Base-by-base conservation (phyloP, 257 asterid genomes). In the Solanum clarkiae region DNA sequence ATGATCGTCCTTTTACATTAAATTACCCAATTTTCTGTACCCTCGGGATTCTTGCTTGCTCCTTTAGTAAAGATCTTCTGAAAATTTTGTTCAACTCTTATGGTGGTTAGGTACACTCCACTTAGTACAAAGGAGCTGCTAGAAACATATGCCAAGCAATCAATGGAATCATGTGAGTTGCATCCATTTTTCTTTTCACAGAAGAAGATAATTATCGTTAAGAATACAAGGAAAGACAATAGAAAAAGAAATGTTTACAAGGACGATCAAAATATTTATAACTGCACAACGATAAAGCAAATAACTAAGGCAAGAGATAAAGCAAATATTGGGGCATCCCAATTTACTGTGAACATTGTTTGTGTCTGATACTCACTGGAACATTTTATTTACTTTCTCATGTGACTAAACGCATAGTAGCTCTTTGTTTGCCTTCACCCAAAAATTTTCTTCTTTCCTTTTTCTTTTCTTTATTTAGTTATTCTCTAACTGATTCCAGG, bases 51-150 rank as follows among this genome's bases (percentile, higher is more conserved):
- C 70, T 40, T 56, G 29, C 70, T 26, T 42, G 49, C 42, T 42
- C 8, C 24, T 71, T 72, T 71, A 59, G 69, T 56, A 47, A 80
- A 57, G 15, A 77, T 69, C 83, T 87, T 47, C 84, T 84, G 49
- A 71, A 68, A 84, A 40, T 1, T 51, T 12, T 49, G 59, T 44
- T 69, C 63, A 72, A 84, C 71, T 82, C 88, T 51, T 85, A 54
- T 91, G 80, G 84, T 89, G 89, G 85, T 80, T 86, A 96, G 99
- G 90, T 96, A 93, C 84, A 93, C 97, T 68, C 99, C 97, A 69
- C 94, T 96, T 65, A 89, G 89, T 88, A 93, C 99, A 77, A 86
- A 86, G 89, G 99, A 96, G 91, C 93, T 96, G 75, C 88, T 96
- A 84, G 98, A 96, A 90, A 85, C 91, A 44, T 94, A 88, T 84